Evolutionary conservation across 352 stramenopile species (phyloP), one percentile per base, ranked within the genome.

Genomic region (Phytophthora idaei): DNA sequence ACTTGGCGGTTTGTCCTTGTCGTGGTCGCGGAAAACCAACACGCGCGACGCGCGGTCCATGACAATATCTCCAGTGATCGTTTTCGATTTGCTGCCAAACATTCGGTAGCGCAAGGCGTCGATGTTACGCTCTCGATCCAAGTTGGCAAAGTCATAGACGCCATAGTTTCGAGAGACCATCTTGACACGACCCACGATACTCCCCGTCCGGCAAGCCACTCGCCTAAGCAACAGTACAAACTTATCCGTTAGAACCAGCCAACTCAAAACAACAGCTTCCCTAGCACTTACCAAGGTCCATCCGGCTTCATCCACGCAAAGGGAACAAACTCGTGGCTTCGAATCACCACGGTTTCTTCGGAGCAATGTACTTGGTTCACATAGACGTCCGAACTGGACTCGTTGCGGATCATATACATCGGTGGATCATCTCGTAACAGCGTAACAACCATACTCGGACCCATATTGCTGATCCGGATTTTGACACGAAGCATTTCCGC

Each of bases 381-480:
- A 55, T 83, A 84, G 27, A 96, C 65, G 37, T 94, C 85, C 7
- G 78, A 79, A 45, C 72, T 88, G 14, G 89, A 93, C 50, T 95
- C 80, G 49, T 96, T 96, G 62, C 82, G 80, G 15, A 96, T 90
- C 44, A 94, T 73, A 51, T 92, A 94, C 87, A 95, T 94, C 1
- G 89, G 81, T 11, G 89, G 89, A 39, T 93, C 83, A 36, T 96
- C 89, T 12, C 73, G 74, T 61, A 83, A 67, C 2, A 96, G 69
- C 21, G 80, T 96, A 21, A 96, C 73, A 32, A 95, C 85, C 65
- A 96, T 90, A 36, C 81, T 94, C 1, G 89, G 78, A 1, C 85
- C 89, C 32, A 94, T 80, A 14, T 76, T 90, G 66, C 73, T 85
- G 48, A 96, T 94, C 1, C 84, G 83, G 32, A 96, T 65, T 66